phyloP scores from a whole-genome alignment of 2,329 filamentous ascomycete species.

The Neofusicoccum umdonicola region DNA sequence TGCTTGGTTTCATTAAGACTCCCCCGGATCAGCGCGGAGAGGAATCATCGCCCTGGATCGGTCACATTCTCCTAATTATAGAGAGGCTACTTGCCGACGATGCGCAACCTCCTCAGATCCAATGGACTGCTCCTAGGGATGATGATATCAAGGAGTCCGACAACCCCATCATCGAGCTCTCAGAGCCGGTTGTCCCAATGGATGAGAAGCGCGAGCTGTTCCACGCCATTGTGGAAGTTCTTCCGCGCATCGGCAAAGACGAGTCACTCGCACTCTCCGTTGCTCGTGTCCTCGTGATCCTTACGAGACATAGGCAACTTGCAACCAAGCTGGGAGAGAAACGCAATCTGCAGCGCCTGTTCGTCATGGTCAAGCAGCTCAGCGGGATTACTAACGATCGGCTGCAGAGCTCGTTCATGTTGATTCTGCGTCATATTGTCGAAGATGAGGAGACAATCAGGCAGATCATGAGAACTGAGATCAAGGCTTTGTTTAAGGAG shows the following conservation, averaged over 20 bases:
- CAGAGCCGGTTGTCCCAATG: constrained; percentile 60
- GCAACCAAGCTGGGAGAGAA: constrained; percentile 79
- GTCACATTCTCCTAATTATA: constrained; percentile 82
- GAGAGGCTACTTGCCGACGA: constrained; percentile 91
- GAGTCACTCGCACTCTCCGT: constrained; percentile 80
- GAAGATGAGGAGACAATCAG: constrained; percentile 90
- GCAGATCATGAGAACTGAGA: constrained; percentile 89
- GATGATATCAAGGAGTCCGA: constrained; percentile 46
- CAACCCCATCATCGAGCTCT: constrained; percentile 58
- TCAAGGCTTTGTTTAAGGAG: constrained; percentile 70
- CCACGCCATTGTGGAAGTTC: constrained; percentile 72
- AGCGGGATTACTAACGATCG: constrained; percentile 74
- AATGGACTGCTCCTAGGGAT: constrained; percentile 61
- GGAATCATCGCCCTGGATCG: constrained; percentile 87
- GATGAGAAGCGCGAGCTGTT: constrained; percentile 72
- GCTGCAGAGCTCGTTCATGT: constrained; percentile 73
- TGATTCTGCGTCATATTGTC: constrained; percentile 85
- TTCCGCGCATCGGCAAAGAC: constrained; percentile 86
- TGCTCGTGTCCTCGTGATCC: constrained; percentile 77
- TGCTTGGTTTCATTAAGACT: constrained; percentile 77
- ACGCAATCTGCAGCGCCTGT: constrained; percentile 82
- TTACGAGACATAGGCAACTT: constrained; percentile 75
- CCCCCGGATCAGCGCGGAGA: constrained; percentile 65
- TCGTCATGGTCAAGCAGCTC: constrained; percentile 93
- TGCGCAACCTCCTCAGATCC: constrained; percentile 71